phyloP scores from a whole-genome alignment of 2,329 filamentous ascomycete species.

The Phaeosphaeriaceae sp. region DNA sequence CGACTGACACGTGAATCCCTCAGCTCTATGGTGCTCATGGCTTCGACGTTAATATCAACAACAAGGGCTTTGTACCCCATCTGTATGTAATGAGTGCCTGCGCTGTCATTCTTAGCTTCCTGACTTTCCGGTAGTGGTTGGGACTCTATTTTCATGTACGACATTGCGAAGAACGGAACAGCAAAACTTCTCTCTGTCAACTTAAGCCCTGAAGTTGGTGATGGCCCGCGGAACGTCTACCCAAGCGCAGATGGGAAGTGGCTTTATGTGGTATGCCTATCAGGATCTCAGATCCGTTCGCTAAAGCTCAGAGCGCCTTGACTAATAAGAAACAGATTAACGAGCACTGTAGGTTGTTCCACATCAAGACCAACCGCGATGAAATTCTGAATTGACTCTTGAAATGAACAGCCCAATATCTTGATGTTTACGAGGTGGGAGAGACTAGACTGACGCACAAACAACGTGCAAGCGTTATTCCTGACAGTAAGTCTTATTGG shows the following conservation, averaged over 20 bases:
- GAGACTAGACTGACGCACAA: conserved; percentile 2
- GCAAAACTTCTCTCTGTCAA: conserved; percentile 7
- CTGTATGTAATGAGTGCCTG: background rate
- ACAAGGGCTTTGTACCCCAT: conserved; percentile 7
- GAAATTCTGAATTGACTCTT: background rate
- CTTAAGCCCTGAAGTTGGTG: conserved; percentile 3
- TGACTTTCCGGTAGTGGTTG: background rate
- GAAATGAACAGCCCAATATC: conserved; percentile 9
- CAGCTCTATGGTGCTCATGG: conserved; percentile 3
- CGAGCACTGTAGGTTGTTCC: no score
- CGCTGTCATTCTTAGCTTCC: background rate
- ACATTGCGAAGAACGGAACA: conserved; percentile 3
- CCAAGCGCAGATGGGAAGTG: conserved; percentile 7
- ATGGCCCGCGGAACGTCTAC: conserved; percentile 6
- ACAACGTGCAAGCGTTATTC: conserved; percentile 9
- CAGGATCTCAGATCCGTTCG: background rate
- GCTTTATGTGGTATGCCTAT: conserved; percentile 6
- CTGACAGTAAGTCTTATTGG: background rate
- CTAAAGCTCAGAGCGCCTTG: no score
- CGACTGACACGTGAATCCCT: background rate
- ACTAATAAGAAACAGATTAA: background rate
- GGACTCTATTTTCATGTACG: conserved; percentile 7
- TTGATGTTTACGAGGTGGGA: conserved; percentile 1
- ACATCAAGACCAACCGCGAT: no score
- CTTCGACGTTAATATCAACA: conserved; percentile 4